phyloP scores from a whole-genome alignment of 2,329 filamentous ascomycete genomes.

The Penicillium sp. region DNA sequence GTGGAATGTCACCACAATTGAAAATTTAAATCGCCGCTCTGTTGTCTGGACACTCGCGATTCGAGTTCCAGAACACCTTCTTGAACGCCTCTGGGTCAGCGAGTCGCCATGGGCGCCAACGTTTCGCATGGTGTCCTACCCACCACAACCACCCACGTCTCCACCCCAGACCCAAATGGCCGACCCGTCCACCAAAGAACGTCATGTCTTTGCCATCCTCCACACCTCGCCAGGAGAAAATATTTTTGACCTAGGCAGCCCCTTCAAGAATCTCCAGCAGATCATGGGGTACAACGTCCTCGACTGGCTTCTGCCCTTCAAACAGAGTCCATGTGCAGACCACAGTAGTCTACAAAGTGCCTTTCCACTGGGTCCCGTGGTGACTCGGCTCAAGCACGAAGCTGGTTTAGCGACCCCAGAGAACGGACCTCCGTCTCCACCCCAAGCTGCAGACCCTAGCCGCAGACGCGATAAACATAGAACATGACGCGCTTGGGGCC shows the following conservation, averaged over 20 bases:
- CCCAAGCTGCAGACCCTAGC: neutral
- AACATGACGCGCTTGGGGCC: neutral
- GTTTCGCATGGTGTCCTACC: conserved; percentile 41
- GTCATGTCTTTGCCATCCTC: conserved; percentile 71
- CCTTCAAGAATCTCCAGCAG: conserved; percentile 63
- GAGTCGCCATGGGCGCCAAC: conserved; percentile 33
- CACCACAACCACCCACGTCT: conserved; percentile 27
- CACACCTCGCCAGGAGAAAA: conserved; percentile 69
- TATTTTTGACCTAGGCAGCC: conserved; percentile 70
- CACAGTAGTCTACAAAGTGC: conserved; percentile 62
- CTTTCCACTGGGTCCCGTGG: conserved; percentile 60
- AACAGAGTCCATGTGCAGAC: conserved; percentile 64
- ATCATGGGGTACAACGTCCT: conserved; percentile 67
- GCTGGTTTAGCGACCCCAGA: conserved; percentile 31
- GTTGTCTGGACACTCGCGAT: conserved; percentile 70
- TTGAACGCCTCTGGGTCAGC: conserved; percentile 27
- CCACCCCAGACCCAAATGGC: conserved; percentile 13
- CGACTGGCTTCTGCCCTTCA: conserved; percentile 78
- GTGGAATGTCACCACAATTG: conserved; percentile 76
- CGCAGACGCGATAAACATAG: conserved; percentile 1
- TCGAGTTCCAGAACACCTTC: conserved; percentile 52
- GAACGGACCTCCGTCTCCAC: conserved; percentile 1
- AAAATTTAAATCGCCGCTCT: conserved; percentile 59
- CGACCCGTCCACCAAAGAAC: conserved; percentile 45
- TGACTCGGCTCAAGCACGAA: conserved; percentile 51